phyloP scores from a whole-genome alignment of 2,329 filamentous ascomycete genomes.

The Paecilomyces dactylethromorphus region DNA sequence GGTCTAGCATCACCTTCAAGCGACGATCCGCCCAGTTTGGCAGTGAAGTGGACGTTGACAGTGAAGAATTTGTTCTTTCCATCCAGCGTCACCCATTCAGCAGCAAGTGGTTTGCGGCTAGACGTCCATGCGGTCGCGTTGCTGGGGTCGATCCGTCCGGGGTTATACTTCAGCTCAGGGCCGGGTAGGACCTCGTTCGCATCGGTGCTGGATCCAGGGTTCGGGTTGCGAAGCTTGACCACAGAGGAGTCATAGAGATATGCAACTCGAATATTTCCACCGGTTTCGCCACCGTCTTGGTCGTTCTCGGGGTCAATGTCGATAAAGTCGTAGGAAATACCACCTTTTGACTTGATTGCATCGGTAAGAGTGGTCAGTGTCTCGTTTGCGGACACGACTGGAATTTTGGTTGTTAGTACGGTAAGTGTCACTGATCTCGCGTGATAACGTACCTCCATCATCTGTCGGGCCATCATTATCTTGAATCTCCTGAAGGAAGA shows the following conservation, averaged over 20 bases:
- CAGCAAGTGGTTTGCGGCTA: conserved; percentile 62
- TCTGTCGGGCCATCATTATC: conserved; percentile 58
- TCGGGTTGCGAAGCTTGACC: conserved; percentile 54
- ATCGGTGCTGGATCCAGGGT: conserved; percentile 49
- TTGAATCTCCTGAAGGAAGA: conserved; percentile 67
- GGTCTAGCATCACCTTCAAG: conserved; percentile 61
- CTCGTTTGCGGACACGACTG: conserved; percentile 47
- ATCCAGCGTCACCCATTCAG: conserved; percentile 56
- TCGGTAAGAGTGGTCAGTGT: conserved; percentile 53
- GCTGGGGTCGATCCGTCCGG: conserved; percentile 58
- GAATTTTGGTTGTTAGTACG: neutral
- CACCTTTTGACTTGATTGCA: conserved; percentile 46
- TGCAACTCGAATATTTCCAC: conserved; percentile 65
- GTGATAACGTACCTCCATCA: conserved; percentile 43
- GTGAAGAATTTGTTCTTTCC: conserved; percentile 58
- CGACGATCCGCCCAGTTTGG: conserved; percentile 60
- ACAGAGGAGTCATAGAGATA: conserved; percentile 61
- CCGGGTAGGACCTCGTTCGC: conserved; percentile 53
- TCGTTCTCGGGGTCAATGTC: conserved; percentile 55
- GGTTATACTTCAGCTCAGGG: conserved; percentile 60
- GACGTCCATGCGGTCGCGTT: conserved; percentile 52
- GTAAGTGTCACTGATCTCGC: no score
- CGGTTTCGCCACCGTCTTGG: conserved; percentile 59
- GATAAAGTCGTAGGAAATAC: conserved; percentile 51
- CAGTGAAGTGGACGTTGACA: conserved; percentile 62